Conservation (phyloP, 495 filamentous ascomycete species). For the Aspergillus affinis region DNA sequence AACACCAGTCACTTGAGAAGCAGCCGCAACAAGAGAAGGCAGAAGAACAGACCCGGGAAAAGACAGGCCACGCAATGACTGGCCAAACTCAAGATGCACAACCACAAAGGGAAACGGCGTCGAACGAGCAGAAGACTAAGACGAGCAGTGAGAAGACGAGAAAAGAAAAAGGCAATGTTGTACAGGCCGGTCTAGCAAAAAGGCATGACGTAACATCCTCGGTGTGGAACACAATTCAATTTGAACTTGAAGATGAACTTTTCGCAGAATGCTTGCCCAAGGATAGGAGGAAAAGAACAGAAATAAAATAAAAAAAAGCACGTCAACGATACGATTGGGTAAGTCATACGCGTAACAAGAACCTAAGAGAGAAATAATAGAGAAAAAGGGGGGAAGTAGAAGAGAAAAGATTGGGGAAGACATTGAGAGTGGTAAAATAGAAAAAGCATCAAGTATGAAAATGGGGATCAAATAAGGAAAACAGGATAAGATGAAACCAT, state of each 20-base stretch:
- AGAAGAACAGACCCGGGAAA: not conserved
- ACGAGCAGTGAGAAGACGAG: constrained; percentile 22
- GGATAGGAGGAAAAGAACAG: constrained; percentile 41
- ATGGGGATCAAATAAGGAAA: constrained; percentile 13
- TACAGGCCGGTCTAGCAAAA: constrained; percentile 37
- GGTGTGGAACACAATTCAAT: constrained; percentile 44
- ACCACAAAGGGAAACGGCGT: constrained; percentile 15
- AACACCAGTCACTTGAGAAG: not conserved
- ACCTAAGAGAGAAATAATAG: constrained; percentile 26
- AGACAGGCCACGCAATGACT: constrained; percentile 1
- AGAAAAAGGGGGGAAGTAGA: constrained; percentile 19
- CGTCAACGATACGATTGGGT: constrained; percentile 23
- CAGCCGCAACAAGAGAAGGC: constrained; percentile 4
- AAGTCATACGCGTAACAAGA: constrained; percentile 39
- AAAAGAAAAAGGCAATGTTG: constrained; percentile 27
- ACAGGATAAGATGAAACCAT: constrained; percentile 16
- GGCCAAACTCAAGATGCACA: constrained; percentile 13
- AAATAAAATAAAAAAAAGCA: constrained; percentile 26
- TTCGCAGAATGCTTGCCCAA: constrained; percentile 53
- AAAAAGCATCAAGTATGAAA: constrained; percentile 7
- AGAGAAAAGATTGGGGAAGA: constrained; percentile 13
- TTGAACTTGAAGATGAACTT: constrained; percentile 44
- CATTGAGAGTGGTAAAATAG: constrained; percentile 16
- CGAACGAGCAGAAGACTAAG: constrained; percentile 27
- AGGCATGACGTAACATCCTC: constrained; percentile 35